Conservation (phyloP, 108 stramenopile species). For the Cyclotella choctawhatcheeana region DNA sequence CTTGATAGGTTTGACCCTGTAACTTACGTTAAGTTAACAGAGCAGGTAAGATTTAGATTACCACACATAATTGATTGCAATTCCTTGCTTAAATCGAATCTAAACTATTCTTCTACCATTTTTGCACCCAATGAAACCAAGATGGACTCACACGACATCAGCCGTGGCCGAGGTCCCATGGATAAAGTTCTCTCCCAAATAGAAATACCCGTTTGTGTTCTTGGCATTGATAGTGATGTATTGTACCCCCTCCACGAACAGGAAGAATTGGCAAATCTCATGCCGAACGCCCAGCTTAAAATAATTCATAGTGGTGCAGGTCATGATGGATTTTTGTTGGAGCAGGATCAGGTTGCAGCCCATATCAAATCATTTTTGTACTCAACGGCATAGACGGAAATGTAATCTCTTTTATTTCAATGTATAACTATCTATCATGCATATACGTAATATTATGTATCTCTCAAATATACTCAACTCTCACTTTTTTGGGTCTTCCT, state of each 20-base stretch:
- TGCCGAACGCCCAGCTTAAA: constrained; percentile 75
- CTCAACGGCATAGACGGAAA: constrained; percentile 29
- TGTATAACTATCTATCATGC: no score
- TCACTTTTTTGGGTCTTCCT: no score
- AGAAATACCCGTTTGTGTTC: constrained; percentile 78
- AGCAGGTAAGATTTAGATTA: constrained; percentile 44
- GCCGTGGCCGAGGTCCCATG: constrained; percentile 61
- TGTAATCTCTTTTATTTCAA: no score
- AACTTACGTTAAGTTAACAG: constrained; percentile 92
- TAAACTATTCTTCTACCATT: no score
- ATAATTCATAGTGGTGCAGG: constrained; percentile 87
- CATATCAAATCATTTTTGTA: constrained; percentile 81
- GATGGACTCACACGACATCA: constrained; percentile 93
- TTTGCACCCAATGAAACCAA: constrained; percentile 16
- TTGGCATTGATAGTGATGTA: constrained; percentile 92
- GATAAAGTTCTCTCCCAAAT: constrained; percentile 67
- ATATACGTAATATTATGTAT: no score
- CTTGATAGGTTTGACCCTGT: constrained; percentile 89
- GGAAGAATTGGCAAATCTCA: constrained; percentile 69
- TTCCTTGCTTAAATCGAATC: constrained; percentile 3
- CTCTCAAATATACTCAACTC: no score
- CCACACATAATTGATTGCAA: background rate
- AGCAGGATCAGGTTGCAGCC: constrained; percentile 90
- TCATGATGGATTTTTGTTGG: constrained; percentile 94
- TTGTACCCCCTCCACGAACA: constrained; percentile 90